Base-by-base conservation (phyloP, 2,329 filamentous ascomycete species). In the Rhexocercosporidium sp. region DNA sequence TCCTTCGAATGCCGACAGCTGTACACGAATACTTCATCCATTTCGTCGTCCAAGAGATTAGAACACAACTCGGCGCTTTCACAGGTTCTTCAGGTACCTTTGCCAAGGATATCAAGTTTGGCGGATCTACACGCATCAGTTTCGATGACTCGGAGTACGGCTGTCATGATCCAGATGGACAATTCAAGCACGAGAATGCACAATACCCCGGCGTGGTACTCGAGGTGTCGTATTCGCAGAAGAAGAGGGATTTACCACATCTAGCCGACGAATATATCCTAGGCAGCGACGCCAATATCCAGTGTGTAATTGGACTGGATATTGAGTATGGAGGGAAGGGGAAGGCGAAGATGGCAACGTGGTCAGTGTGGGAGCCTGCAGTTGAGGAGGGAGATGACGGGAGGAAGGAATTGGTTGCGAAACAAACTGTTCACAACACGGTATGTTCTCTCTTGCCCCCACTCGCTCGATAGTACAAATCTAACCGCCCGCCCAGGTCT, bases 231-330 rank as follows among this genome's bases (percentile, higher is more conserved):
- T 75, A 77, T 69, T 72, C 73, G 20, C 76, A 77, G 72, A 75
- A 76, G 59, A 64, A 70, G 51, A 75, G 74, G 49, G 70, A 72
- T 22, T 63, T 78, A 49, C 59, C 63, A 16, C 29, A 66, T 57
- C 69, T 79, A 59, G 77, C 76, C 1, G 75, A 78, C 34, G 72
- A 76, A 66, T 77, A 78, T 66, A 75, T 78, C 53, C 66, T 78
- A 27, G 73, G 74, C 49, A 71, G 67, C 29, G 62, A 74, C 61
- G 66, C 72, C 49, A 68, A 67, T 66, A 76, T 78, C 46, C 67
- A 73, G 20, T 74, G 73, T 31, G 74, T 78, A 25, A 62, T 78
- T 4, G 77, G 77, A 37, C 57, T 79, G 41, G 76, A 78, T 65
- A 73, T 78, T 37, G 74, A 75, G 59, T 78, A 78, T 64, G 70